phyloP scores from a whole-genome alignment of 2,329 filamentous ascomycete species.

The Aspergillus costaricaensis region DNA sequence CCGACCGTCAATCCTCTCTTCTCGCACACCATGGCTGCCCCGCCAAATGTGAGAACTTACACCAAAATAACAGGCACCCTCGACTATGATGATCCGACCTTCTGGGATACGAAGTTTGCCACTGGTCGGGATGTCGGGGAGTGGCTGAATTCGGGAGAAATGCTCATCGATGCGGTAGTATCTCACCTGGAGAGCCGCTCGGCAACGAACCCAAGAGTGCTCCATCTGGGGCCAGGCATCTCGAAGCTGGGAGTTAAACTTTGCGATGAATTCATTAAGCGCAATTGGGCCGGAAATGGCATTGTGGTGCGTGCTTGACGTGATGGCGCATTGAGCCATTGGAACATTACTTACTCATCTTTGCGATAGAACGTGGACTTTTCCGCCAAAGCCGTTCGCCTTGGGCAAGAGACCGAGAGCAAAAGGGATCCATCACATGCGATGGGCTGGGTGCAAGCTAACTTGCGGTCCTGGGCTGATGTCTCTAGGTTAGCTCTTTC shows the following conservation, averaged over 20 bases:
- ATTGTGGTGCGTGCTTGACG: conserved; percentile 33
- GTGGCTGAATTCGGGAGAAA: conserved; percentile 40
- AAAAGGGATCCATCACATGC: conserved; percentile 20
- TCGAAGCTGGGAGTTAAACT: conserved; percentile 35
- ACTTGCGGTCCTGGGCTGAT: conserved; percentile 36
- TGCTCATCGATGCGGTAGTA: conserved; percentile 31
- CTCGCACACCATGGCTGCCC: conserved; percentile 21
- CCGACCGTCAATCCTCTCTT: neutral
- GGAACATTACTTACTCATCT: neutral
- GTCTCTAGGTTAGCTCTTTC: conserved; percentile 26
- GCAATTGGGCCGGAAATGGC: conserved; percentile 30
- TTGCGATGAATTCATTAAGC: conserved; percentile 29
- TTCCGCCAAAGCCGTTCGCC: conserved; percentile 40
- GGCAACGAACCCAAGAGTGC: conserved; percentile 23
- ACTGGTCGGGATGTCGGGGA: conserved; percentile 41
- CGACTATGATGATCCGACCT: conserved; percentile 37
- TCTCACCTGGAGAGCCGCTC: conserved; percentile 26
- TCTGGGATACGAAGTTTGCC: conserved; percentile 39
- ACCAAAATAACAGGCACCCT: conserved; percentile 30
- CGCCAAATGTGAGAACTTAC: conserved; percentile 15
- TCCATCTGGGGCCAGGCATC: conserved; percentile 39
- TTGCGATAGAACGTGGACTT: conserved; percentile 38
- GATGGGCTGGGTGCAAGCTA: conserved; percentile 36
- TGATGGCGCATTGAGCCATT: neutral
- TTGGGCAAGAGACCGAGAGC: conserved; percentile 30